A percentile compares a stretch with the other conserved stretches of the same genome.
phyloP scores from a whole-genome alignment of 2,329 filamentous ascomycete genomes.

The Sporothrix dimorphospora region DNA sequence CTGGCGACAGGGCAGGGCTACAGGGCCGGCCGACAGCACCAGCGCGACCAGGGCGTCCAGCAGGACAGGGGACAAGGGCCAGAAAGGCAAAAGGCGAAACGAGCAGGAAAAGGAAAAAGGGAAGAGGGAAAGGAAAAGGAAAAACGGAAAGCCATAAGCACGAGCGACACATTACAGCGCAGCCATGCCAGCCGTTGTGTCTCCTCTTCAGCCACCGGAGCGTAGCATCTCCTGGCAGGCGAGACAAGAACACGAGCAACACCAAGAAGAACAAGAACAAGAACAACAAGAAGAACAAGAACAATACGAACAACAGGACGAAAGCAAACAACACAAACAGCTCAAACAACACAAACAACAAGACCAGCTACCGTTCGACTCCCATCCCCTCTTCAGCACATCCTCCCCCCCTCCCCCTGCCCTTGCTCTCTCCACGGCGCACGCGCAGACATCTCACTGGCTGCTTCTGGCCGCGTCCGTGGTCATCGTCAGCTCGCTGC shows the following conservation, averaged over 20 bases:
- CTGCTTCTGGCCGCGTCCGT: conserved; percentile 10
- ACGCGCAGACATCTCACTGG: conserved; percentile 11
- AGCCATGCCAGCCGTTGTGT: conserved; percentile 22
- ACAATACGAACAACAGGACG: too few species aligned
- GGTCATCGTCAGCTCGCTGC: conserved; percentile 24
- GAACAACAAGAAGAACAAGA: background rate
- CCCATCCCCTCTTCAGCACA: background rate
- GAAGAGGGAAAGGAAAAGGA: background rate
- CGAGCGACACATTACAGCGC: background rate
- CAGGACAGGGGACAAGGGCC: conserved; percentile 15
- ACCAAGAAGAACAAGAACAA: background rate
- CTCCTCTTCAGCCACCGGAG: background rate
- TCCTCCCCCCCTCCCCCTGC: background rate
- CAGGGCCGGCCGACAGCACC: background rate
- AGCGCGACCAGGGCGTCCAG: background rate
- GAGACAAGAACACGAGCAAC: background rate
- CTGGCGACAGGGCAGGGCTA: background rate
- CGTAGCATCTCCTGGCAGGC: background rate
- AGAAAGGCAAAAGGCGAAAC: too few species aligned
- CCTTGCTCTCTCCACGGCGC: background rate
- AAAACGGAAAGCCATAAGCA: background rate
- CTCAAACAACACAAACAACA: background rate
- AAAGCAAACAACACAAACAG: background rate
- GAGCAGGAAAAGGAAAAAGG: background rate
- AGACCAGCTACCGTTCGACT: too few species aligned